These are phyloP conservation scores for Steccherinum ochraceum DNA, from an alignment of 768 basidiomycete genomes.

Conservation along the genomic window DNA sequence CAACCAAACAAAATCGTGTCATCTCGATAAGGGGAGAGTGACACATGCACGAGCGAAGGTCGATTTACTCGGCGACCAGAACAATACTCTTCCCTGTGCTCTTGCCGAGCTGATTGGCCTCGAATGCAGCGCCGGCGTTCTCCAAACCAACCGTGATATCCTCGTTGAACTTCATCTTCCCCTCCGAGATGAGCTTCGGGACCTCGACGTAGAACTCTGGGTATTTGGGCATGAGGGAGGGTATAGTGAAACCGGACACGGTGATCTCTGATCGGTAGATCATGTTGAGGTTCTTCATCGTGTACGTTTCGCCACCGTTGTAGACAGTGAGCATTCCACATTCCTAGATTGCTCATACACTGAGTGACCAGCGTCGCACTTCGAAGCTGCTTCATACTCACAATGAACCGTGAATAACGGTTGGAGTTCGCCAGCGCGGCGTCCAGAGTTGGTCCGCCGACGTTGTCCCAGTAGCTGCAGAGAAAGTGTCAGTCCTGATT, in stretches of 20 bases:
- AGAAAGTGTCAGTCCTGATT: neutral
- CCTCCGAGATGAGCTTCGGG: constrained; percentile 21
- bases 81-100: constrained; percentile 32
- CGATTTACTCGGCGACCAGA: constrained; percentile 22
- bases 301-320: constrained; percentile 13
- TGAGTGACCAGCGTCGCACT: no score
- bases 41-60: no score
- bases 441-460: constrained; percentile 25
- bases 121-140: constrained; percentile 27
- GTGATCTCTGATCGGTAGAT: constrained; percentile 22
- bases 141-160: constrained; percentile 26
- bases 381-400: no score
- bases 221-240: constrained; percentile 18
- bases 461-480: constrained; percentile 27
- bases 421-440: constrained; percentile 15
- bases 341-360: no score
- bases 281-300: constrained; percentile 19
- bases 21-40: no score
- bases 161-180: constrained; percentile 32
- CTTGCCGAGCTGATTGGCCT: constrained; percentile 26
- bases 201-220: constrained; percentile 24
- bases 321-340: constrained; percentile 25
- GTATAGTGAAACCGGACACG: constrained; percentile 26
- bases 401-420: constrained; percentile 17
- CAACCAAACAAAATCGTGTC: no score